Evolutionary conservation across 805 yeast species (phyloP).

Genomic region (Metschnikowia shivogae): DNA sequence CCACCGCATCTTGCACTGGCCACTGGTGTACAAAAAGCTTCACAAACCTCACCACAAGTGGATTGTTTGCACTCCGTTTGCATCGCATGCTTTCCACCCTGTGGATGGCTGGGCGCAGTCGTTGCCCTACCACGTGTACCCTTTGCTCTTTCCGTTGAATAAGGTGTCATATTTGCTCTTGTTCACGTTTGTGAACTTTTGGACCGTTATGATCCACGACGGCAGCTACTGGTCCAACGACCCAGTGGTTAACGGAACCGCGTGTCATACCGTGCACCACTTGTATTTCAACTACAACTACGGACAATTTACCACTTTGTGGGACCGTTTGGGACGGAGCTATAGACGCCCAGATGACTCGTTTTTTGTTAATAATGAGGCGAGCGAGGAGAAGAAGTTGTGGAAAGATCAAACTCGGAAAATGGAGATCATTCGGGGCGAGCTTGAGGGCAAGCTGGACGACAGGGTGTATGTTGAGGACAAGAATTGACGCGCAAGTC

Average conservation of each 20-base stretch:
- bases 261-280: conserved; percentile 97
- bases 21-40: conserved; percentile 72
- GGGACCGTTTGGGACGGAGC: conserved; percentile 95
- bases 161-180: conserved; percentile 76
- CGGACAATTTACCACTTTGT: conserved; percentile 95
- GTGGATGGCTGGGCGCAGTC: conserved; percentile 94
- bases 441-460: conserved; percentile 72
- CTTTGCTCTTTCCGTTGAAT: conserved; percentile 88
- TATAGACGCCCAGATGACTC: conserved; percentile 90
- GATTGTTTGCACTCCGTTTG: conserved; percentile 98
- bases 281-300: conserved; percentile 96
- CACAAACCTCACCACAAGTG: conserved; percentile 99
- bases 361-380: conserved; percentile 55
- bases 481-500: background rate
- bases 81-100: conserved; percentile 98
- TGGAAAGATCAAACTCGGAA: conserved; percentile 68
- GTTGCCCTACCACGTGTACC: conserved; percentile 88
- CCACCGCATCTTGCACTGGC: conserved; percentile 94
- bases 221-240: conserved; percentile 93
- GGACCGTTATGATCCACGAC: conserved; percentile 99
- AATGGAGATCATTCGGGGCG: conserved; percentile 74
- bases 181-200: conserved; percentile 89
- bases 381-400: conserved; percentile 54
- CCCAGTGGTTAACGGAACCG: conserved; percentile 94
- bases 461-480: conserved; percentile 66